Evolutionary conservation across 805 yeast species (phyloP).

Genomic region (Naumovozyma baii): DNA sequence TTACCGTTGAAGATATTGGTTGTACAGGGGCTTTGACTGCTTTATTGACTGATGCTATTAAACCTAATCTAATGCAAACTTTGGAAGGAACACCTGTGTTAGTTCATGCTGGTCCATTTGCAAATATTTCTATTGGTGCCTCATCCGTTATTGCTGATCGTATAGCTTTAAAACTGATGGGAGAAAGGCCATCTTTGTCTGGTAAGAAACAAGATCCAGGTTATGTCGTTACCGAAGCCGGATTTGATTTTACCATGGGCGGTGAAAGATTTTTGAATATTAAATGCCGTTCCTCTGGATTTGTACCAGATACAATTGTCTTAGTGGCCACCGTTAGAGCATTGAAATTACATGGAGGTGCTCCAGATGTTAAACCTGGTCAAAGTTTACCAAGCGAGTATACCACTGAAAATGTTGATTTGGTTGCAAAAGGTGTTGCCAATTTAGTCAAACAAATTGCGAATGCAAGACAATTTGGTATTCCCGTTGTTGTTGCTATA

Average conservation of each 20-base stretch:
- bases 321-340: constrained; percentile 95
- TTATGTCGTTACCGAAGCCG: constrained; percentile 94
- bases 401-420: constrained; percentile 68
- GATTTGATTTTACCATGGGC: constrained; percentile 98
- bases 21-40: constrained; percentile 95
- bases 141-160: constrained; percentile 89
- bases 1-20: constrained; percentile 91
- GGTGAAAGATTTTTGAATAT: constrained; percentile 95
- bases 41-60: constrained; percentile 86
- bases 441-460: constrained; percentile 84
- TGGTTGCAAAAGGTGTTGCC: constrained; percentile 69
- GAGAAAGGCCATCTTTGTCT: constrained; percentile 21
- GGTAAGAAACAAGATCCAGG: constrained; percentile 50
- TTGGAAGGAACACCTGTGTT: constrained; percentile 95
- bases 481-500: constrained; percentile 92
- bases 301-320: constrained; percentile 81
- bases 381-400: constrained; percentile 76
- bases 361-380: constrained; percentile 93
- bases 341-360: constrained; percentile 95
- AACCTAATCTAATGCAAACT: constrained; percentile 95
- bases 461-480: constrained; percentile 75
- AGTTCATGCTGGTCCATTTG: constrained; percentile 97
- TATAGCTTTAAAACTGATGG: constrained; percentile 84
- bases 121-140: constrained; percentile 95
- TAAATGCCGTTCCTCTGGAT: constrained; percentile 87